These are phyloP conservation scores for Schwanniomyces vanrijiae DNA, from an alignment of 805 yeast species.

Conservation along the genomic window DNA sequence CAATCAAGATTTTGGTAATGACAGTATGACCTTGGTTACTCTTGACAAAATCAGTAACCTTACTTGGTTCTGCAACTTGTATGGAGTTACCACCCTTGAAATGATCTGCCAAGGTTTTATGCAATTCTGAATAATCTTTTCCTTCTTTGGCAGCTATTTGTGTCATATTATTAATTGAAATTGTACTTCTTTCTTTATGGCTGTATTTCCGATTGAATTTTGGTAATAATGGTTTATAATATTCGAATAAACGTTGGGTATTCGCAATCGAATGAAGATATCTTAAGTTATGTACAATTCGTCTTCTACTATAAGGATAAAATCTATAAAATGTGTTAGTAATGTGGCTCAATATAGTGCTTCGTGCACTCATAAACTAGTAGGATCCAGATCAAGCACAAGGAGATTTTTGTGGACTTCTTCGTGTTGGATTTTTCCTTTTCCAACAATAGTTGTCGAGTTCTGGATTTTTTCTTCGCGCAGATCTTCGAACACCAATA, in stretches of 20 bases:
- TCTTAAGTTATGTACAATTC: conserved; percentile 5
- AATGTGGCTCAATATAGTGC: conserved; percentile 1
- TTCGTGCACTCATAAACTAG: conserved; percentile 5
- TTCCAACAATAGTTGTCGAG: background rate
- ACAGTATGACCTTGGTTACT: conserved; percentile 94
- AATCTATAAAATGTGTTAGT: conserved; percentile 3
- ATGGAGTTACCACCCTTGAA: conserved; percentile 83
- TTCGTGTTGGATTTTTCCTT: background rate
- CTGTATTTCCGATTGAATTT: background rate
- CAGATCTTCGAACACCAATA: background rate
- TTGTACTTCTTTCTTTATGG: background rate
- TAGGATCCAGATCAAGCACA: background rate
- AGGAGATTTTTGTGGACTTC: background rate
- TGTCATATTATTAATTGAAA: conserved; percentile 1
- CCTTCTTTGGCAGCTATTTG: conserved; percentile 1
- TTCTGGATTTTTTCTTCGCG: background rate
- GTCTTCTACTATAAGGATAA: background rate
- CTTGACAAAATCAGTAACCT: conserved; percentile 80
- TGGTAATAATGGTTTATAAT: background rate
- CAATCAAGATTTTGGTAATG: conserved; percentile 82
- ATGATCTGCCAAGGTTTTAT: conserved; percentile 57
- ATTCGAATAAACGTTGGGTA: background rate
- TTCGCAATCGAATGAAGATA: conserved; percentile 2
- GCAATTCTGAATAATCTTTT: conserved; percentile 25
- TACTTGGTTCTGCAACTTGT: conserved; percentile 72